A percentile compares a stretch with the other conserved stretches of the same genome.
phyloP scores from a whole-genome alignment of 352 stramenopile genomes.

The Phytopythium cucurbitacearum region DNA sequence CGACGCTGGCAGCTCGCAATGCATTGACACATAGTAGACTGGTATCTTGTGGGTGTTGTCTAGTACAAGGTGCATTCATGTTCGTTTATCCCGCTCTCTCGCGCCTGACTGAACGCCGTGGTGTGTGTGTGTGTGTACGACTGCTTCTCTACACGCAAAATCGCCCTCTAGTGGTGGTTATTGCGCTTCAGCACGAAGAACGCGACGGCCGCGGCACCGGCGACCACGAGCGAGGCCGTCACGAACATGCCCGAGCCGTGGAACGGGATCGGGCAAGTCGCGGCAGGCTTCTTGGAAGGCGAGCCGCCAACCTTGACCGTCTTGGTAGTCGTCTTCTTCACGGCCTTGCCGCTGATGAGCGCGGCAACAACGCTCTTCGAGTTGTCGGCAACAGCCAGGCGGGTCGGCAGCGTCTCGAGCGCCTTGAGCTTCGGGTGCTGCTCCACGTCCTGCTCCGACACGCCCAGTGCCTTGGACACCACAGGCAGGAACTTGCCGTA shows the following conservation, averaged over 20 bases:
- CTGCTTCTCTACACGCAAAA: too few species aligned
- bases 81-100: too few species aligned
- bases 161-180: slow-evolving; percentile 16
- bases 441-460: slow-evolving; percentile 50
- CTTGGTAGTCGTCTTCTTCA: slow-evolving; percentile 8
- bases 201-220: slow-evolving; percentile 23
- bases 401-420: slow-evolving; percentile 66
- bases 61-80: too few species aligned
- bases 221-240: slow-evolving; percentile 23
- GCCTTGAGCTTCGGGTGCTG: slow-evolving; percentile 78
- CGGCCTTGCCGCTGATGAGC: slow-evolving; percentile 43
- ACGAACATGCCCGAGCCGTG: slow-evolving; percentile 22
- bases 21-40: too few species aligned
- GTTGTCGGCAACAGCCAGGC: slow-evolving; percentile 59
- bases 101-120: too few species aligned
- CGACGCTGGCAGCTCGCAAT: too few species aligned
- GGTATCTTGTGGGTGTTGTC: too few species aligned
- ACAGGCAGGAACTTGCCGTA: slow-evolving; percentile 97
- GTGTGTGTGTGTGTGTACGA: too few species aligned
- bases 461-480: slow-evolving; percentile 84
- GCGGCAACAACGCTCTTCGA: slow-evolving; percentile 47
- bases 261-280: slow-evolving; percentile 11
- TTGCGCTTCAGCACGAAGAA: slow-evolving; percentile 45
- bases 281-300: slow-evolving; percentile 5
- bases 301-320: slow-evolving; percentile 2